Conservation (phyloP, 2,329 filamentous ascomycete species). For the Colletotrichum lupini region DNA sequence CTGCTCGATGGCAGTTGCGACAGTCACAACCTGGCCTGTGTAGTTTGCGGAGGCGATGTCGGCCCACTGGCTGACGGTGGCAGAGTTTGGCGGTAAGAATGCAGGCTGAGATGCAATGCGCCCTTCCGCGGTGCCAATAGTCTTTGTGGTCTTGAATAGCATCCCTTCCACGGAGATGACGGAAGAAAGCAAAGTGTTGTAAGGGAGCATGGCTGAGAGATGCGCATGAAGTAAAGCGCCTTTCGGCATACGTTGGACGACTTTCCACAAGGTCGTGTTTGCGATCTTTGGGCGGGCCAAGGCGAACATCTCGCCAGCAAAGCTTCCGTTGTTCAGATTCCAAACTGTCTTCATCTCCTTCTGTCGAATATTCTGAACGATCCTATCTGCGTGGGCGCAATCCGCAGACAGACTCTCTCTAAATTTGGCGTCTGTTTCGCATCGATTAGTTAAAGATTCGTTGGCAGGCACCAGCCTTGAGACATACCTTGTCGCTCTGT, state of each 20-base stretch:
- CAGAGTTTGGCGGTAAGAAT: not conserved
- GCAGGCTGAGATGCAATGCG: not conserved
- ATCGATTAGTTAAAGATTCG: not conserved
- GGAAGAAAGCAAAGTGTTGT: not conserved
- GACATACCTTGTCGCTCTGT: not conserved
- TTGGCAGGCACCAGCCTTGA: not conserved
- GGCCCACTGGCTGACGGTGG: not conserved
- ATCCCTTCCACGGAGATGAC: not conserved
- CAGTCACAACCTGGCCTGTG: not conserved
- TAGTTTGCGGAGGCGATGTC: not conserved
- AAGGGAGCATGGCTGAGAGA: not conserved
- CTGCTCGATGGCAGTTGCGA: not conserved
- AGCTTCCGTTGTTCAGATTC: not conserved
- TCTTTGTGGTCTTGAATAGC: not conserved
- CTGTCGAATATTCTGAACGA: not conserved
- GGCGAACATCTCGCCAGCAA: not conserved
- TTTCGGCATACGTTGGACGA: not conserved
- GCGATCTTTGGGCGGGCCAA: not conserved
- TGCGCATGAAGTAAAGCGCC: not conserved
- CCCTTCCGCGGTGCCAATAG: not conserved
- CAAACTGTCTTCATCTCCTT: not conserved
- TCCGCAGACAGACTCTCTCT: not conserved
- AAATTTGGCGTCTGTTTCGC: not conserved
- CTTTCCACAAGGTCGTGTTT: not conserved
- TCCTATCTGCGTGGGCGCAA: not conserved